phyloP scores from a whole-genome alignment of 1,139 yeast genomes.

The Lodderomyces margitis region DNA sequence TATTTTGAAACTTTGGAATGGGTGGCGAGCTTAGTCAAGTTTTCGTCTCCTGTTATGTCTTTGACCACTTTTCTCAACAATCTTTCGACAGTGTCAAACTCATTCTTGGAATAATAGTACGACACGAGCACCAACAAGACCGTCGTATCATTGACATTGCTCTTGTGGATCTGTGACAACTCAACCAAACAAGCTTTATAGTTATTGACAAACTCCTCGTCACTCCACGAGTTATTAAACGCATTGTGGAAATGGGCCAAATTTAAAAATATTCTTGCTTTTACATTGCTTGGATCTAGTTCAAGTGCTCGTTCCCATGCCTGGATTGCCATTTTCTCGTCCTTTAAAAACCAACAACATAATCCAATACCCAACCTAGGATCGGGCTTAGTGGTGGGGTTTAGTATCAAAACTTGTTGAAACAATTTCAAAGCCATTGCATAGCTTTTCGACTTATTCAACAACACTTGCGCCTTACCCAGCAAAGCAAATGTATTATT shows the following conservation, averaged over 20 bases:
- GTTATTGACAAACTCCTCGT: slow-evolving; percentile 52
- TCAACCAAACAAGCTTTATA: slow-evolving; percentile 47
- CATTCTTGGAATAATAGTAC: slow-evolving; percentile 61
- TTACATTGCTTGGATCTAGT: slow-evolving; percentile 58
- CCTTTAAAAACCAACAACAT: slow-evolving; percentile 88
- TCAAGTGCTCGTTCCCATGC: slow-evolving; percentile 85
- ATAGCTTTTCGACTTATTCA: slow-evolving; percentile 67
- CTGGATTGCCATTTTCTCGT: slow-evolving; percentile 67
- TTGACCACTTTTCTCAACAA: slow-evolving; percentile 53
- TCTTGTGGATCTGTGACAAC: slow-evolving; percentile 28
- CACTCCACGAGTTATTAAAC: slow-evolving; percentile 56
- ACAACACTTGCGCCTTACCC: slow-evolving; percentile 81
- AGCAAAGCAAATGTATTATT: slow-evolving; percentile 73
- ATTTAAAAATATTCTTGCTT: slow-evolving; percentile 65
- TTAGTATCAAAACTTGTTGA: slow-evolving; percentile 75
- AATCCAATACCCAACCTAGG: slow-evolving; percentile 94
- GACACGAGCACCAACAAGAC: slow-evolving; percentile 45
- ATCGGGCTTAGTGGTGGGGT: slow-evolving; percentile 82
- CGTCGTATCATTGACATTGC: slow-evolving; percentile 31
- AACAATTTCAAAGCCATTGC: slow-evolving; percentile 72
- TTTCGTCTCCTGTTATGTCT: slow-evolving; percentile 23
- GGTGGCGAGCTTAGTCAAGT: slow-evolving; percentile 17
- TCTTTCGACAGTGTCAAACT: slow-evolving; percentile 55
- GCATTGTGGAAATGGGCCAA: slow-evolving; percentile 68
- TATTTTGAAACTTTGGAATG: slow-evolving; percentile 26